Base-by-base conservation (phyloP, 2,329 filamentous ascomycete species). In the Ophiosphaerella korrae region DNA sequence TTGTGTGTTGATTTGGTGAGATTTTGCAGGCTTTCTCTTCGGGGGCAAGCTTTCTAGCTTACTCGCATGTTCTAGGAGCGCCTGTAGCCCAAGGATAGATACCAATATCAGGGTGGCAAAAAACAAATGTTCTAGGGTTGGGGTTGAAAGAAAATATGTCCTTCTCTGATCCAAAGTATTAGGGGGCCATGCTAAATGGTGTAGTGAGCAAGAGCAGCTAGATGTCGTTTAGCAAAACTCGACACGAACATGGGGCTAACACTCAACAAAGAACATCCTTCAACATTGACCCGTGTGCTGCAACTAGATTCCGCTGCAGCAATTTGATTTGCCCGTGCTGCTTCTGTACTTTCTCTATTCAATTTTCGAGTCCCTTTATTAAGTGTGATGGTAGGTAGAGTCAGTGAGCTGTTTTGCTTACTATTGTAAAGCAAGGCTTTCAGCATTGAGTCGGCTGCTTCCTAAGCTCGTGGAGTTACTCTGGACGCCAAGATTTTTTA, bases 161-260 rank as follows among this genome's bases (percentile, higher is more conserved):
- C 13, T 44, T 33, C 9, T 52, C 51, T 0, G 50, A 45, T 6
- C 48, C 35, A 24, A 54, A 57, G 7, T 53, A 53, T 21, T 57
- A 51, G 4, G 54, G 39, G 0, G 45, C 48, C 18, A 57, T 44
- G 3, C 9, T 33, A 2, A 54, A 36, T 0, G 54, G 51, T 0
- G 45, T 54, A 4, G 45, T 55, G 16, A 52, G 26, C 2, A 52
- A 11, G 0, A 52, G 33, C 21, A 55, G 14, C 52, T 55, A 14
- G 1, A 13, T 7, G 18, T 11, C 8, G 13, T 18, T 36, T 7
- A 42, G 21, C 8, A 26, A 8, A 14, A n/a, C 9, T 29, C 13
- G 14, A 23, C 23, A 18, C 6, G 6, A 2, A 18, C 14, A 38
- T 18, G 5, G 14, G 5, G 5, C 14, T 21, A 21, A 21, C 18